Conservation (phyloP, 352 stramenopile genomes). For the Phytophthora colocasiae region DNA sequence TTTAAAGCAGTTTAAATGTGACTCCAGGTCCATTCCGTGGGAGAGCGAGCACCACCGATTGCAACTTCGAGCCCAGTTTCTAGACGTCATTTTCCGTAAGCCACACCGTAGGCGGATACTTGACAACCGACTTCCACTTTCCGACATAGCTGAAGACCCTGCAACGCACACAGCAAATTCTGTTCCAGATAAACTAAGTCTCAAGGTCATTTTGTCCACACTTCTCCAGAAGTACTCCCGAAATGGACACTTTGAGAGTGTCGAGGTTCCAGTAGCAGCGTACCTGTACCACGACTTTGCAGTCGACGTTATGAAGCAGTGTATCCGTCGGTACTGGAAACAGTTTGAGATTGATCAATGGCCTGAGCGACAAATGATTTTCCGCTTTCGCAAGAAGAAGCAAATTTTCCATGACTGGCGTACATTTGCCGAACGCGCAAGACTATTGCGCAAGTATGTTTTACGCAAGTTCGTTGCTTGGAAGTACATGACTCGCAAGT, state of each 20-base stretch:
- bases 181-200: constrained; percentile 51
- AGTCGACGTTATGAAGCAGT: constrained; percentile 57
- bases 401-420: constrained; percentile 58
- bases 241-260: constrained; percentile 79
- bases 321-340: constrained; percentile 48
- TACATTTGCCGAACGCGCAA: constrained; percentile 48
- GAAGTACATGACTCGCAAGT: constrained; percentile 59
- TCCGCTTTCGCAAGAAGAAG: constrained; percentile 68
- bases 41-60: constrained; percentile 54
- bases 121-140: constrained; percentile 18
- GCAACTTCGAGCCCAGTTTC: constrained; percentile 54
- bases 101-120: constrained; percentile 43
- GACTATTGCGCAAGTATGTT: constrained; percentile 44
- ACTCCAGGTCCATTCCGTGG: constrained; percentile 65
- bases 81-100: constrained; percentile 75
- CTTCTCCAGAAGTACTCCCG: constrained; percentile 83
- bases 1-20: constrained; percentile 60
- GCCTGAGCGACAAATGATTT: constrained; percentile 68
- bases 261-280: constrained; percentile 49
- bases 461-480: constrained; percentile 74
- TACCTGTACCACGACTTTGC: constrained; percentile 71
- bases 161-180: not conserved
- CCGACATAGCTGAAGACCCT: not conserved
- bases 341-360: constrained; percentile 52
- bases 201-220: constrained; percentile 58